These are phyloP conservation scores for Kodamaea lidongshanica DNA, from an alignment of 805 yeast species.

Conservation along the genomic window DNA sequence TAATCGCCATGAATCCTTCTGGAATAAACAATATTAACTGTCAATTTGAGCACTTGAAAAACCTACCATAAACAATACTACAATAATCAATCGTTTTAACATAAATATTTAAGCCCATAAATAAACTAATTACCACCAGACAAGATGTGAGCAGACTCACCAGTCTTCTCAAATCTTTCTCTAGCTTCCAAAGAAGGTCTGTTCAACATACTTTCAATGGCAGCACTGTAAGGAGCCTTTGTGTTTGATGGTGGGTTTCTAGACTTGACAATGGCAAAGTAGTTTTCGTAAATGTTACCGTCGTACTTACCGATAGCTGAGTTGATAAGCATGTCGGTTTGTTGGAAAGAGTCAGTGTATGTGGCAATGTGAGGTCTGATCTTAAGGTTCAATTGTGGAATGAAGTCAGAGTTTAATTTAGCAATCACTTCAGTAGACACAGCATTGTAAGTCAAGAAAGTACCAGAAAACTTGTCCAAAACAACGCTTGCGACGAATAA, in stretches of 20 bases:
- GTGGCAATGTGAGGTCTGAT: slow-evolving; percentile 64
- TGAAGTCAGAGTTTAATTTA: slow-evolving; percentile 40
- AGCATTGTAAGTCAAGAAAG: slow-evolving; percentile 60
- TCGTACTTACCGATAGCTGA: slow-evolving; percentile 75
- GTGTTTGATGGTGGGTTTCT: slow-evolving; percentile 45
- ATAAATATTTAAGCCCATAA: neutral
- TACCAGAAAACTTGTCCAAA: slow-evolving; percentile 61
- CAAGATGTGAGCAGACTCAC: slow-evolving; percentile 24
- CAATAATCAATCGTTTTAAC: too few species aligned
- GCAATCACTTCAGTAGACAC: slow-evolving; percentile 45
- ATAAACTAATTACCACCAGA: slow-evolving; percentile 6
- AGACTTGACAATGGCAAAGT: slow-evolving; percentile 49
- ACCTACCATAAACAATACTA: too few species aligned
- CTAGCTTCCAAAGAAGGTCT: slow-evolving; percentile 29
- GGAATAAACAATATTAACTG: too few species aligned
- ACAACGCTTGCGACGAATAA: slow-evolving; percentile 57
- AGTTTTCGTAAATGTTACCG: slow-evolving; percentile 80
- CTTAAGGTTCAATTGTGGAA: slow-evolving; percentile 23
- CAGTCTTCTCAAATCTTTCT: slow-evolving; percentile 27
- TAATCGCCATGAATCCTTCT: too few species aligned
- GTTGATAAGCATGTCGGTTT: slow-evolving; percentile 74
- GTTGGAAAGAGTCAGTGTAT: slow-evolving; percentile 76
- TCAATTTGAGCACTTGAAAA: too few species aligned
- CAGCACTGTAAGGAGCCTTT: slow-evolving; percentile 56
- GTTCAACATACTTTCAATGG: slow-evolving; percentile 28